Evolutionary conservation across 495 filamentous ascomycete genomes (phyloP).

Genomic region (Acidiella bohemica): DNA sequence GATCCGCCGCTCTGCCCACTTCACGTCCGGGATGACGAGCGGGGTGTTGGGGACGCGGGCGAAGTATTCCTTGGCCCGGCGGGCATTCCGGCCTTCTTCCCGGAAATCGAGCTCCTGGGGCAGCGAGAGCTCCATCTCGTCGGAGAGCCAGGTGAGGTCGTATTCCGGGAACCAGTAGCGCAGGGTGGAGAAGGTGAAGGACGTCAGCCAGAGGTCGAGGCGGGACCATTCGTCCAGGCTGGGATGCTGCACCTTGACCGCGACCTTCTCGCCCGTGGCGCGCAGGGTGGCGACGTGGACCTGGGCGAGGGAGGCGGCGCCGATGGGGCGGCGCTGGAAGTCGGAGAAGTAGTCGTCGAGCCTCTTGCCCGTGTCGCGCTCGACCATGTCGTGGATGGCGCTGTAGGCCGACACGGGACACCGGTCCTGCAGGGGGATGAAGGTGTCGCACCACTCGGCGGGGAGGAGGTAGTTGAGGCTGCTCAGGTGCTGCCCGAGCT

Average conservation of each 20-base stretch:
- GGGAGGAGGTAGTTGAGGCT: slow-evolving; percentile 95
- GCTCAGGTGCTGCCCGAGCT: slow-evolving; percentile 89
- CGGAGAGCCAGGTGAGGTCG: slow-evolving; percentile 87
- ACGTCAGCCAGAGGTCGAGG: slow-evolving; percentile 73
- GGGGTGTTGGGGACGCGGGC: slow-evolving; percentile 52
- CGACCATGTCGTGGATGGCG: slow-evolving; percentile 75
- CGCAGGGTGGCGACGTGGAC: slow-evolving; percentile 82
- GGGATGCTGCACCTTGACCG: slow-evolving; percentile 96
- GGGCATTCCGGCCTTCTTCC: slow-evolving; percentile 77
- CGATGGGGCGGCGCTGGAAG: slow-evolving; percentile 68
- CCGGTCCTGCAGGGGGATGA: slow-evolving; percentile 89
- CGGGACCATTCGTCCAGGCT: slow-evolving; percentile 80
- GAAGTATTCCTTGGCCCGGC: slow-evolving; percentile 66
- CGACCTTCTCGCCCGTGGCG: slow-evolving; percentile 78
- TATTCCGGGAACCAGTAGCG: slow-evolving; percentile 95
- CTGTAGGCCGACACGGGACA: slow-evolving; percentile 88
- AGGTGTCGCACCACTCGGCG: slow-evolving; percentile 86
- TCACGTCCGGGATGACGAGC: slow-evolving; percentile 75
- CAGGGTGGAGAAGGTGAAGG: slow-evolving; percentile 76
- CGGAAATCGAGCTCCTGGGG: slow-evolving; percentile 87
- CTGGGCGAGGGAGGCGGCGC: slow-evolving; percentile 87
- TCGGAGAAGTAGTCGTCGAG: slow-evolving; percentile 71
- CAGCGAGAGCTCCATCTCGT: slow-evolving; percentile 81
- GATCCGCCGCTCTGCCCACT: slow-evolving; percentile 81
- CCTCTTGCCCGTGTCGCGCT: slow-evolving; percentile 64